Evolutionary conservation across 192 early-diverging fungal genomes (phyloP).

Genomic region (Coemansia umbellata): DNA sequence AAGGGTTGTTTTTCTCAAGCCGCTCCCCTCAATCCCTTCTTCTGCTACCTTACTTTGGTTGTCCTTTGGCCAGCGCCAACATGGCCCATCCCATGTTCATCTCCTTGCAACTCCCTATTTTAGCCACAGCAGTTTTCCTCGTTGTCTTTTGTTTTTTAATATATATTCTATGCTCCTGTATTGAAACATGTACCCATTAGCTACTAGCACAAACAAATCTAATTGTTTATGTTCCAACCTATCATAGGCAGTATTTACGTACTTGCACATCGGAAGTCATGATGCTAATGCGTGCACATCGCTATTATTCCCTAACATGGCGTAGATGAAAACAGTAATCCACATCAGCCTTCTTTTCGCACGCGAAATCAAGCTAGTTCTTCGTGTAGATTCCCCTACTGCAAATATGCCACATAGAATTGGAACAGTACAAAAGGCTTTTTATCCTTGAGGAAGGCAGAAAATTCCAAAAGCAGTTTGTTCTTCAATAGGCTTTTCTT

Average conservation of each 20-base stretch:
- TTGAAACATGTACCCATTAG: background rate
- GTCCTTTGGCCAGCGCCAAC: no score
- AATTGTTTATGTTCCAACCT: background rate
- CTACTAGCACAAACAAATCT: background rate
- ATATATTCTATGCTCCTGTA: no score
- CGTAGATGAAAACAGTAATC: background rate
- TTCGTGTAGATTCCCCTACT: background rate
- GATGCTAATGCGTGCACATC: background rate
- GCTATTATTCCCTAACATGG: background rate
- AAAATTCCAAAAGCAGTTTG: no score
- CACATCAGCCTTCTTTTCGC: background rate
- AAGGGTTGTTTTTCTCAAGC: no score
- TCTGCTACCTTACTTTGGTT: no score
- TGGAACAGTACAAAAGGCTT: background rate
- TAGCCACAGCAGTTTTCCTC: background rate
- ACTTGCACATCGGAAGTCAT: background rate
- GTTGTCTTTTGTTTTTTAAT: no score
- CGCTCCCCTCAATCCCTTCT: no score
- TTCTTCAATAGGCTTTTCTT: no score
- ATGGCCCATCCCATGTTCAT: no score
- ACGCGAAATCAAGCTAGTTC: background rate
- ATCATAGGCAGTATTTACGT: background rate
- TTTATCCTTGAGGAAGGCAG: background rate
- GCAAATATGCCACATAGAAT: background rate
- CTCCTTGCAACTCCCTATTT: background rate